Base-by-base conservation (phyloP, 2,329 filamentous ascomycete genomes). In the Macrophomina pseudophaseolina region DNA sequence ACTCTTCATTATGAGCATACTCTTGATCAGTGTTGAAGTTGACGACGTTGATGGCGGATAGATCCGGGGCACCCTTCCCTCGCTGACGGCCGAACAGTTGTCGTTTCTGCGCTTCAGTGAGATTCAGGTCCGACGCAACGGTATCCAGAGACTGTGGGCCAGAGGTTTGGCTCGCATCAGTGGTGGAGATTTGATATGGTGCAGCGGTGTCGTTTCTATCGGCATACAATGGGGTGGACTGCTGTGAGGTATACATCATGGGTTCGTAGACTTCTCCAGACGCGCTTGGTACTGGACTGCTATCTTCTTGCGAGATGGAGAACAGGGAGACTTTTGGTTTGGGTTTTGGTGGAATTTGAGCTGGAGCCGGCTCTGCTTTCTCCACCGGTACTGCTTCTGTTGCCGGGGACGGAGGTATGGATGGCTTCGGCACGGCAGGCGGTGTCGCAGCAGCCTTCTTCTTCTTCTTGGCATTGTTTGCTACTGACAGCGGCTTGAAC, bases 11-110 rank as follows among this genome's bases (percentile, higher is more conserved):
- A 73, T 91, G 88, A 30, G 86, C 87, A 78, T 98, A 98, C 80
- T 97, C 94, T 67, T 84, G 82, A 75, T 96, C 93, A 70, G 93
- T 94, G 80, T 97, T 92, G 85, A 97, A 97, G 73, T 91, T 93
- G 69, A 94, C 85, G 44, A 97, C 85, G 51, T 87, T 89, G n/a
- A 87, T 83, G 2, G 83, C 83, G n/a, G 86, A 82, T 7, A 81
- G 70, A 65, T 78, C 79, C 40, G 74, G 74, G n/a, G 76, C 76
- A 52, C 76, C 74, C 28, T 84, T 84, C 28, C 78, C 78, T 56
- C 75, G 74, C 67, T 82, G 79, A 5, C 94, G 90, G 1, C 94
- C 94, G 74, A 98, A 94, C 3, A 98, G 87, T 75, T 96, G 93
- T 49, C 94, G 89, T 48, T 90, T 86, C 70, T 92, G 90, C 0